A percentile compares a stretch with the other conserved stretches of the same genome.
Evolutionary conservation across 2,329 filamentous ascomycete species (phyloP).

Genomic region (Pseudogymnoascus sp.): DNA sequence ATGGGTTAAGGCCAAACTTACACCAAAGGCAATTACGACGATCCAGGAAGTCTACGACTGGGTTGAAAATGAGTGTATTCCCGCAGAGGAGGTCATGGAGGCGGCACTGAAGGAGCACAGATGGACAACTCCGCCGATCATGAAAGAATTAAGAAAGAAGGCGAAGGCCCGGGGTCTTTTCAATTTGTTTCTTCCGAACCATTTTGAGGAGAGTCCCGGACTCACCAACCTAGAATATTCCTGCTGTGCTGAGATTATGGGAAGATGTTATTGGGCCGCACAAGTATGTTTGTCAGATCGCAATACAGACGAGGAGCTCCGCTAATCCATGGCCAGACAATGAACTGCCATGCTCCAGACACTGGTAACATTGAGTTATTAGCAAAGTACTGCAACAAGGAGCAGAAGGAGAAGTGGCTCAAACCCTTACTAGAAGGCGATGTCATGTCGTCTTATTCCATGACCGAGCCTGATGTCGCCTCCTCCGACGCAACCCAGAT

Average conservation of each 20-base stretch:
- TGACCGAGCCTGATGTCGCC: constrained; percentile 46
- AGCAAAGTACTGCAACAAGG: constrained; percentile 44
- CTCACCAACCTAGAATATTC: constrained; percentile 41
- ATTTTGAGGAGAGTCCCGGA: constrained; percentile 37
- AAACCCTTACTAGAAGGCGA: constrained; percentile 42
- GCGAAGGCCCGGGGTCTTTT: constrained; percentile 35
- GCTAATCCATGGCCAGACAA: constrained; percentile 27
- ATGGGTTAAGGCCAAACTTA: constrained; percentile 33
- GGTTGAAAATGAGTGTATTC: constrained; percentile 40
- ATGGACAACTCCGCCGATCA: constrained; percentile 36
- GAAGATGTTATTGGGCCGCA: constrained; percentile 38
- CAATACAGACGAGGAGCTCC: not conserved
- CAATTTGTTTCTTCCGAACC: constrained; percentile 36
- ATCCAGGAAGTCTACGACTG: constrained; percentile 38
- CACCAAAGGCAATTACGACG: constrained; percentile 34
- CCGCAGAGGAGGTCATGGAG: constrained; percentile 37
- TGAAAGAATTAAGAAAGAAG: constrained; percentile 37
- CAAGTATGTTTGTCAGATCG: constrained; percentile 14
- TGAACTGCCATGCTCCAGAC: constrained; percentile 42
- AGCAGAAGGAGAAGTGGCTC: constrained; percentile 45
- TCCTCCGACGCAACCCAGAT: constrained; percentile 45
- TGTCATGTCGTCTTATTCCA: constrained; percentile 44
- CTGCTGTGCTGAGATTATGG: constrained; percentile 41
- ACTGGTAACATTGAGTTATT: constrained; percentile 47
- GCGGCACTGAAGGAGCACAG: constrained; percentile 31